phyloP scores from a whole-genome alignment of 495 filamentous ascomycete genomes.

The Penicillium samsonianum region DNA sequence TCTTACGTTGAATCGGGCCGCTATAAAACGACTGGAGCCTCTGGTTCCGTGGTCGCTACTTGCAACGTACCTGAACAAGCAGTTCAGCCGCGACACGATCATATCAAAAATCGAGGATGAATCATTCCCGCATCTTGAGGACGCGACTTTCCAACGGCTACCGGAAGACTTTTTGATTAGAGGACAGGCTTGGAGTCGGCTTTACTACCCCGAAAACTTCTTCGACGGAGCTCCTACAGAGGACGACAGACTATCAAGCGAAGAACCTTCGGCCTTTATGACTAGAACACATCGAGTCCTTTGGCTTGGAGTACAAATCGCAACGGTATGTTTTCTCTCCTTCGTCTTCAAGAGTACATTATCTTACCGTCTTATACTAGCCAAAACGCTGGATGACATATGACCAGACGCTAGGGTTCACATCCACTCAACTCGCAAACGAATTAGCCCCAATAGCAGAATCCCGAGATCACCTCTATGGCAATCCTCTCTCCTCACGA shows the following conservation, averaged over 20 bases:
- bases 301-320: constrained; percentile 19
- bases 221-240: constrained; percentile 70
- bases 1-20: constrained; percentile 50
- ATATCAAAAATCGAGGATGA: constrained; percentile 50
- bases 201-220: constrained; percentile 69
- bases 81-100: constrained; percentile 47
- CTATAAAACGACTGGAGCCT: constrained; percentile 54
- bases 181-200: constrained; percentile 69
- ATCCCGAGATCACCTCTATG: too few relatives aligned
- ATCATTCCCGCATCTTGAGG: constrained; percentile 54
- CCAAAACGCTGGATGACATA: too few relatives aligned
- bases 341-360: too few relatives aligned
- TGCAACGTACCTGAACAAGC: constrained; percentile 63
- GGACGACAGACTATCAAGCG: constrained; percentile 65
- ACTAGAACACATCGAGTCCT: background rate
- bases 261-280: background rate
- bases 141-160: constrained; percentile 57
- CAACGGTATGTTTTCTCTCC: constrained; percentile 49
- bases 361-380: too few relatives aligned
- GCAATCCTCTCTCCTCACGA: too few relatives aligned
- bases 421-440: too few relatives aligned
- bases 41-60: constrained; percentile 69
- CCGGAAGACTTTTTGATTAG: constrained; percentile 83
- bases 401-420: too few relatives aligned
- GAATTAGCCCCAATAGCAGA: too few relatives aligned